phyloP scores from a whole-genome alignment of 768 basidiomycete species.

The Leucosporidium creatinivorum region DNA sequence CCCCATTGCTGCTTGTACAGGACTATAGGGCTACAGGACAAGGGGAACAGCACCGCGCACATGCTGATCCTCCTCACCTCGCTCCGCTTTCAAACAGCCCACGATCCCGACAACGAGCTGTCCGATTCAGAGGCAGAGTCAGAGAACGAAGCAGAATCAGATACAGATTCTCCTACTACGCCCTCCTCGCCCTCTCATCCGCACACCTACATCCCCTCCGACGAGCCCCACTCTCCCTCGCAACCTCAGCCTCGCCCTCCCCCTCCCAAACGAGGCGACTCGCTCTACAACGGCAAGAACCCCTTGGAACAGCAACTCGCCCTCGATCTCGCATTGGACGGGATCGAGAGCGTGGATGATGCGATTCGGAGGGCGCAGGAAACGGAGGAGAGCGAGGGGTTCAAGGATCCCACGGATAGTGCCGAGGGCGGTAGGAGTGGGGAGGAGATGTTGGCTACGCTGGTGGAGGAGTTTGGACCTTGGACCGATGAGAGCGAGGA shows the following conservation, averaged over 20 bases:
- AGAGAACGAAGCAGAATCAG: neutral
- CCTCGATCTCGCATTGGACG: neutral
- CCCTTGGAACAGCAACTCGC: neutral
- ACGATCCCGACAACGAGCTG: no score
- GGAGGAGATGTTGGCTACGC: neutral
- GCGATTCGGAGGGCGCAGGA: neutral
- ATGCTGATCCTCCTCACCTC: neutral
- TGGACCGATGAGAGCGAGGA: constrained; percentile 7
- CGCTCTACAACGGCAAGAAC: neutral
- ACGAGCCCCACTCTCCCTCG: neutral
- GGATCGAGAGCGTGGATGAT: constrained; percentile 1
- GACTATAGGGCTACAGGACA: no score
- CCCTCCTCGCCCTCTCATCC: neutral
- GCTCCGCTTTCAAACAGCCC: neutral
- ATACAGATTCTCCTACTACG: neutral
- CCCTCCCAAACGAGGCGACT: neutral
- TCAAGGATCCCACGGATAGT: constrained; percentile 1
- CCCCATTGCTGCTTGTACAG: no score
- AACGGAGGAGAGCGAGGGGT: neutral
- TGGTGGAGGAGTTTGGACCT: constrained; percentile 8
- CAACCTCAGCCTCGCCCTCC: neutral
- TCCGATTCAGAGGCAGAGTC: neutral
- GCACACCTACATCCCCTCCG: neutral
- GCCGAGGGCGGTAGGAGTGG: neutral
- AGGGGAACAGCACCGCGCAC: no score